These are phyloP conservation scores for Scheffersomyces coipomensis DNA, from an alignment of 805 yeast species.

Conservation along the genomic window DNA sequence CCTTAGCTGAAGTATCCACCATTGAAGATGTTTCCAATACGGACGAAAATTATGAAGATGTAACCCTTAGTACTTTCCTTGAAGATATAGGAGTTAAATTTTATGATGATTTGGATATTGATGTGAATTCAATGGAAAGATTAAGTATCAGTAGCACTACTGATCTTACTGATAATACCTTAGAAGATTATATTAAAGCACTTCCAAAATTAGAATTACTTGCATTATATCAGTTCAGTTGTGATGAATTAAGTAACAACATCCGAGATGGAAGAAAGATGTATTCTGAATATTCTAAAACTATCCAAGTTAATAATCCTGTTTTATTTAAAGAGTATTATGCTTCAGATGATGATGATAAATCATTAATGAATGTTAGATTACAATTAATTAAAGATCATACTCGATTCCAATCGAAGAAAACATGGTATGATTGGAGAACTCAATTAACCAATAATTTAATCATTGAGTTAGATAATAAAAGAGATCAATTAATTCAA, in stretches of 20 bases:
- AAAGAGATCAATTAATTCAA: constrained; percentile 5
- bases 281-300: constrained; percentile 48
- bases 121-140: constrained; percentile 20
- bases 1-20: constrained; percentile 20
- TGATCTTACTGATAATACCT: constrained; percentile 3
- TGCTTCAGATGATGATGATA: constrained; percentile 34
- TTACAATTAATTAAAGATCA: constrained; percentile 49
- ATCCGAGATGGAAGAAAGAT: constrained; percentile 47
- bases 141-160: constrained; percentile 16
- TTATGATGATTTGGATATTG: constrained; percentile 45
- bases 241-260: constrained; percentile 51
- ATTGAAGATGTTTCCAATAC: constrained; percentile 15
- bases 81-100: constrained; percentile 40
- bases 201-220: constrained; percentile 40
- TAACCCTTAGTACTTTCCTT: constrained; percentile 37
- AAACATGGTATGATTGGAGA: constrained; percentile 66
- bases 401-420: constrained; percentile 51
- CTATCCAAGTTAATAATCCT: constrained; percentile 47
- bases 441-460: constrained; percentile 48
- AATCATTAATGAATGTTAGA: constrained; percentile 43
- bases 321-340: constrained; percentile 49
- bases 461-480: constrained; percentile 24
- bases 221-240: constrained; percentile 53
- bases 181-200: constrained; percentile 38
- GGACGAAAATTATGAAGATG: constrained; percentile 27